Base-by-base conservation (phyloP, 2,329 filamentous ascomycete species). In the Alternaria sp. region DNA sequence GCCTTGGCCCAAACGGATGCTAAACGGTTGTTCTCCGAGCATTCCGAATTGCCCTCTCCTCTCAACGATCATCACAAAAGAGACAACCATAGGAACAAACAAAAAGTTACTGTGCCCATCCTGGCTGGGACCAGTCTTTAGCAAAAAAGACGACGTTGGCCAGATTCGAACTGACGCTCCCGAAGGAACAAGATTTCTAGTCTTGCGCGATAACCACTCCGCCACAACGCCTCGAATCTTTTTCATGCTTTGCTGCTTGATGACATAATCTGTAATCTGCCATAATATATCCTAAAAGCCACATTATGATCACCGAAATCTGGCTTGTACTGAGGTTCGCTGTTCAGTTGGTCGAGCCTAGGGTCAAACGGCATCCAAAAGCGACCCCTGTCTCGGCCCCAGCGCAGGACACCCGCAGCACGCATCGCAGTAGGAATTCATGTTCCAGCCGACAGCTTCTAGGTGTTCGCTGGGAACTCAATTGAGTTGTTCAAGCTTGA, bases 121-220 rank as follows among this genome's bases (percentile, higher is more conserved):
- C 18, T n/a, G 7, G 5, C 12, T 7, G 6, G 2, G 12, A 24
- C 39, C 12, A 6, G 11, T 8, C 12, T 1, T 34, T 16, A 5
- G 32, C 32, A 34, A 59, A 59, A 59, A 57, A 51, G 36, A 32
- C 57, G 57, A 59, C 57, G 57, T 59, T 59, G 57, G 57, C 57
- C 57, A 59, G 57, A 59, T 59, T 59, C 57, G 57, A 59, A 59
- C 57, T 59, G 57, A 59, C 57, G 57, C 57, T 59, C 57, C 57
- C 57, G 57, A 59, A 59, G 57, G 57, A 59, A 59, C 57, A 59
- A 59, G 57, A 59, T 59, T 59, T 59, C 57, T 59, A 59, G 57
- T 59, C 57, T 59, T 59, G 57, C 57, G 57, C 57, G 57, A 59
- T 59, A 59, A 59, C 57, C 57, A 59, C 57, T 59, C 57, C 38